Evolutionary conservation across 2,329 filamentous ascomycete species (phyloP).

Genomic region (Hymenoscyphus repandus): DNA sequence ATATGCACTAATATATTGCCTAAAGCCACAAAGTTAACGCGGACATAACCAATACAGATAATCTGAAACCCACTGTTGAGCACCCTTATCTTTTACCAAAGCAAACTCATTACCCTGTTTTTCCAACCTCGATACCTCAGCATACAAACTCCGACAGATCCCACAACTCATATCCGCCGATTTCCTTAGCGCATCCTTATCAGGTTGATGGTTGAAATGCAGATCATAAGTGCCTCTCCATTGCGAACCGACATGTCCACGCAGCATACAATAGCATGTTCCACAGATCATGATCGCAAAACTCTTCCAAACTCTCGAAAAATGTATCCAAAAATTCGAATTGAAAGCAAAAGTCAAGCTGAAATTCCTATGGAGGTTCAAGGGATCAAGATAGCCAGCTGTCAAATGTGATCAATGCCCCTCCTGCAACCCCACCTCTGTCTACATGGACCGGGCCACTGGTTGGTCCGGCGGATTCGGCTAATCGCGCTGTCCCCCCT

Average conservation of each 20-base stretch:
- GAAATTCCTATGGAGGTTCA: background rate
- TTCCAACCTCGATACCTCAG: background rate
- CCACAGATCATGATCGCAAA: slow-evolving; percentile 1
- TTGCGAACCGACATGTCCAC: background rate
- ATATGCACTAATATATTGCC: background rate
- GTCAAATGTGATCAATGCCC: background rate
- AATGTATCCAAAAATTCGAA: background rate
- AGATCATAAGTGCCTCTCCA: slow-evolving; percentile 6
- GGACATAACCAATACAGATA: too few species aligned
- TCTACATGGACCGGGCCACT: too few species aligned
- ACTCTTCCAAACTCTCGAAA: background rate
- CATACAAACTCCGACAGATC: background rate
- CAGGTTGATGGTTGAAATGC: background rate
- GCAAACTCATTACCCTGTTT: background rate
- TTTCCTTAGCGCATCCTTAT: background rate
- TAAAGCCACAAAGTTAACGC: too few species aligned
- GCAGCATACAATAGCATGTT: slow-evolving; percentile 1
- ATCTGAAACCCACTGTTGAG: background rate
- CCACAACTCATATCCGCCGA: background rate
- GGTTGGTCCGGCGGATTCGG: too few species aligned
- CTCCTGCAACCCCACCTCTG: too few species aligned
- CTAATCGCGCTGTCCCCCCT: too few species aligned
- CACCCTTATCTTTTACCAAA: background rate
- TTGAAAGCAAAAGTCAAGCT: too few species aligned
- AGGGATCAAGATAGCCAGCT: background rate